Evolutionary conservation across 1,284 basidiomycete genomes (phyloP), one percentile per base, ranked within the genome.

Genomic region (Fomes fomentarius): DNA sequence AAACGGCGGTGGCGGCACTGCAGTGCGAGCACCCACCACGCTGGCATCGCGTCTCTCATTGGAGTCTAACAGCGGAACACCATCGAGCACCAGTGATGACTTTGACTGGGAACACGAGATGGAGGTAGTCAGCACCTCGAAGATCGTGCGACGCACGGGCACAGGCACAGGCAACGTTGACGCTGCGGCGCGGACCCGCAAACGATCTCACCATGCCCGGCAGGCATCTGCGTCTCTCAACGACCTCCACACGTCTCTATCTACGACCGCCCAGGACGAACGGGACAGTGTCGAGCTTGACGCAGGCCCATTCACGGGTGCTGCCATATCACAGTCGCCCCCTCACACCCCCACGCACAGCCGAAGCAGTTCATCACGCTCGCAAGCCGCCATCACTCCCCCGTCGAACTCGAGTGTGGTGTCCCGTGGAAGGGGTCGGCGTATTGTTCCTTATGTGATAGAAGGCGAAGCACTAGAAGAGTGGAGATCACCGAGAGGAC

Each of bases 51-150:
- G 68, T 3, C 56, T 68, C 15, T 68, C 68, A 2, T 54, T 65
- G 21, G 69, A 70, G 19, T 70, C 68, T n/a, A 52, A 44, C 14
- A 62, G 67, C 31, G 67, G 64, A 12, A 65, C 65, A 10, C 62
- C 65, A 12, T 67, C 64, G 4, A 67, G 62, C 31, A 57, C 56
- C n/a, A 70, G 67, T 58, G 69, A 70, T 21, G 69, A 71, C 12
- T 58, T 64, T 24, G 66, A 69, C 11, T 63, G 61, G 58, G 63
- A 59, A 22, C 69, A 69, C 54, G 69, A 71, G 52, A 50, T 71
- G 55, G 65, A 64, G 22, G 63, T 68, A 35, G 64, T 71, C 28
- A 56, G 58, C 42, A 15, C 47, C 19, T 24, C 14, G 37, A 56
- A 24, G 44, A 39, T 34, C n/a, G 26, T 42, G 8, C 47, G 33